Percentiles rank a stretch among this genome's conserved stretches.
Evolutionary conservation across 345 rosid genomes (phyloP).

Genomic region (Heritiera fomes): DNA sequence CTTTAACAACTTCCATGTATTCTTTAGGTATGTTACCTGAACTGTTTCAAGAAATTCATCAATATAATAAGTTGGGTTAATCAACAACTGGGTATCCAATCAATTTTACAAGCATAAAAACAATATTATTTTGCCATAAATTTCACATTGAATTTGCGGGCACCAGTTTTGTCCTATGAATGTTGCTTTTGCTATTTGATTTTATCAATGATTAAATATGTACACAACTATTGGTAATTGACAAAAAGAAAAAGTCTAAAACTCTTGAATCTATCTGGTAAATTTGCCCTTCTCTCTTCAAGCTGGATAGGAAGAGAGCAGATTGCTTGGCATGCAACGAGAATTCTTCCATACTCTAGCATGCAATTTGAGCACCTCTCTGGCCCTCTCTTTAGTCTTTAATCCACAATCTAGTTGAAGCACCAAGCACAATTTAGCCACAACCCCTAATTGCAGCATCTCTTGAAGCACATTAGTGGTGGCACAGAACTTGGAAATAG

Average conservation of each 20-base stretch:
- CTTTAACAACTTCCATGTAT: background rate
- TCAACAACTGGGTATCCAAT: background rate
- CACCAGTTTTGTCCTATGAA: background rate
- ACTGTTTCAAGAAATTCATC: background rate
- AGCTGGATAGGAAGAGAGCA: conserved; percentile 46
- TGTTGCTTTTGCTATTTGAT: background rate
- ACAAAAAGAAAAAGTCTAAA: background rate
- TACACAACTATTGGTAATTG: background rate
- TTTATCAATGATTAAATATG: background rate
- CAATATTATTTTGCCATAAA: background rate
- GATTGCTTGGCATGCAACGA: conserved; percentile 46
- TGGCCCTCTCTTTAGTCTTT: conserved; percentile 60
- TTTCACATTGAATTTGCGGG: background rate
- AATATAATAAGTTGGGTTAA: background rate
- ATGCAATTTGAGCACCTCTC: conserved; percentile 64
- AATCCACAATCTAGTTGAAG: conserved; percentile 50
- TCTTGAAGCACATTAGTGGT: conserved; percentile 52
- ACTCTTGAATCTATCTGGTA: background rate
- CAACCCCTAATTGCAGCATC: conserved; percentile 77
- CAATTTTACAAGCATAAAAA: background rate
- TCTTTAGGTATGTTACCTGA: background rate
- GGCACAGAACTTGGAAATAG: conserved; percentile 60
- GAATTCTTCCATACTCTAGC: conserved; percentile 66
- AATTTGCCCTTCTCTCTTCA: background rate
- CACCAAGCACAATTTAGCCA: conserved; percentile 64